Evolutionary conservation across 2,329 filamentous ascomycete genomes (phyloP).

Genomic region (Hirsutella thompsonii): DNA sequence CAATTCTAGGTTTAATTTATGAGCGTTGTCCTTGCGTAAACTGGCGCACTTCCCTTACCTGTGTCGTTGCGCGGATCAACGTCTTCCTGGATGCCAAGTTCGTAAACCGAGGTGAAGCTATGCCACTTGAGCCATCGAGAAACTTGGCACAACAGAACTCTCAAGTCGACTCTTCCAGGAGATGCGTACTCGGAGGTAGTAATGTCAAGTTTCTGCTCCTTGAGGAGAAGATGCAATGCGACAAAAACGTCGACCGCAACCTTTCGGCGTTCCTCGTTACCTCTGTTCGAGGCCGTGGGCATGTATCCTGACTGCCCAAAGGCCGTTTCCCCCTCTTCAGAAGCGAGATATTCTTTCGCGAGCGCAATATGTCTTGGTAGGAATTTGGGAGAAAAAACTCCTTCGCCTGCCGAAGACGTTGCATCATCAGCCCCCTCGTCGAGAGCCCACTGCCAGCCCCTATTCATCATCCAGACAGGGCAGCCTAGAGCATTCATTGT

Average conservation of each 20-base stretch:
- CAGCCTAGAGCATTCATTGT: slow-evolving; percentile 33
- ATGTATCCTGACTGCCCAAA: slow-evolving; percentile 46
- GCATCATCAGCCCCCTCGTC: slow-evolving; percentile 34
- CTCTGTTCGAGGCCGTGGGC: slow-evolving; percentile 43
- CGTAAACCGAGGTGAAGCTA: slow-evolving; percentile 33
- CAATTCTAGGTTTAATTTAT: slow-evolving; percentile 14
- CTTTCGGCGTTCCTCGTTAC: slow-evolving; percentile 43
- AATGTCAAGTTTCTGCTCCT: slow-evolving; percentile 76
- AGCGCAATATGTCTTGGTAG: slow-evolving; percentile 40
- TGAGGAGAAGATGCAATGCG: slow-evolving; percentile 72
- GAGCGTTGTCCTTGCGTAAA: background rate
- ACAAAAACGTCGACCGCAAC: slow-evolving; percentile 56
- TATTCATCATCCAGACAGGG: slow-evolving; percentile 46
- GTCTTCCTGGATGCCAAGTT: slow-evolving; percentile 39
- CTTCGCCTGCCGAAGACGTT: slow-evolving; percentile 12
- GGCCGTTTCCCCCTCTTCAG: slow-evolving; percentile 40
- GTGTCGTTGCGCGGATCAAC: slow-evolving; percentile 23
- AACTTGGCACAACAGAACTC: slow-evolving; percentile 69
- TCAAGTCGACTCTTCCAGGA: slow-evolving; percentile 38
- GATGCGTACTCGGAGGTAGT: slow-evolving; percentile 30
- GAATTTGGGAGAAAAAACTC: slow-evolving; percentile 22
- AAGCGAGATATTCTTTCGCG: slow-evolving; percentile 52
- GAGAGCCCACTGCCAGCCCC: slow-evolving; percentile 60
- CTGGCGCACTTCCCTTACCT: slow-evolving; percentile 18
- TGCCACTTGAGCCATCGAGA: slow-evolving; percentile 69